phyloP scores from a whole-genome alignment of 2,329 filamentous ascomycete species.

The Epichloe festucae region DNA sequence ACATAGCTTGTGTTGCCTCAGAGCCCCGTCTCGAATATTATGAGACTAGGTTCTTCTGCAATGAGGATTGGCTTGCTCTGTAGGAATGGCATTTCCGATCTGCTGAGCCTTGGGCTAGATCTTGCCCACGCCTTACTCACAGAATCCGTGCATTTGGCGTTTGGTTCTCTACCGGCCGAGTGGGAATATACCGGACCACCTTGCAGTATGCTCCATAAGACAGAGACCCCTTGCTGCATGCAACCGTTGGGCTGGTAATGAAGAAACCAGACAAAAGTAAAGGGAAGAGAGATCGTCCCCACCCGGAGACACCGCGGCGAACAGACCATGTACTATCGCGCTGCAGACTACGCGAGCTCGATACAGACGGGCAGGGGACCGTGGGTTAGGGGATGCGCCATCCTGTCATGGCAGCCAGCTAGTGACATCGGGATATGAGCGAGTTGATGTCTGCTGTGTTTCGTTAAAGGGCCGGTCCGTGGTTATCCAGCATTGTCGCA shows the following conservation, averaged over 20 bases:
- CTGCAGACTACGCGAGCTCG: not conserved
- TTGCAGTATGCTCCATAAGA: not conserved
- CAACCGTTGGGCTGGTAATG: not conserved
- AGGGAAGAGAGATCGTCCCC: not conserved
- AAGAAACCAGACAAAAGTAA: not conserved
- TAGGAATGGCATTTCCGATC: not conserved
- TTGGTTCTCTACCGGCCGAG: slow-evolving; percentile 3
- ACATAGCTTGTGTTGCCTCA: slow-evolving; percentile 2
- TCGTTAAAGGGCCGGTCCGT: slow-evolving; percentile 8
- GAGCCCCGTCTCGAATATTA: not conserved
- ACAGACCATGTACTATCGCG: slow-evolving; percentile 4
- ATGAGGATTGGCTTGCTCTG: not conserved
- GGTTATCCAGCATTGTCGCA: slow-evolving; percentile 5
- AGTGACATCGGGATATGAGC: slow-evolving; percentile 2
- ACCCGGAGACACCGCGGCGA: slow-evolving; percentile 4
- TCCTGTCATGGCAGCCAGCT: not conserved
- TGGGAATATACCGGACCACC: not conserved
- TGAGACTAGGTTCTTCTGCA: not conserved
- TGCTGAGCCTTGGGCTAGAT: not conserved
- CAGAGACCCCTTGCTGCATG: slow-evolving; percentile 1
- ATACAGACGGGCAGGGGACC: not conserved
- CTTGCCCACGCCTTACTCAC: not conserved
- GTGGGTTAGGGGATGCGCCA: not conserved
- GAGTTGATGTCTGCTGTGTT: slow-evolving; percentile 5
- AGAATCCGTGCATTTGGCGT: not conserved